Base-by-base conservation (phyloP, 495 filamentous ascomycete species). In the Lasiosphaeria ovina region DNA sequence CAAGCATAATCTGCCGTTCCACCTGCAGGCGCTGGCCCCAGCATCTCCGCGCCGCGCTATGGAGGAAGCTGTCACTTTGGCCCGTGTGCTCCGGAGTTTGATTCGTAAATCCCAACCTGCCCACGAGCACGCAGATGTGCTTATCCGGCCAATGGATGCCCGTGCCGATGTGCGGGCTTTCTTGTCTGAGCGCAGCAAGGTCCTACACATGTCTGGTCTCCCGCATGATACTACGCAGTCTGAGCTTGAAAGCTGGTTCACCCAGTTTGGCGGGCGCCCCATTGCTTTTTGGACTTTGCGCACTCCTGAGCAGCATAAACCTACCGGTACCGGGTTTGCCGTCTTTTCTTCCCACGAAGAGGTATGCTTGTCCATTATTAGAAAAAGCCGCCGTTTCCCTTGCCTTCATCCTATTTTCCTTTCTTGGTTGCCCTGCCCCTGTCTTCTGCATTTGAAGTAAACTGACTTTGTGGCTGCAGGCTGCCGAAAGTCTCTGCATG, bases 271-370 rank as follows among this genome's bases (percentile, higher is more conserved):
- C 58, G 94, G 94, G 48, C 89, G 94, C 16, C 94, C 94, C n/a
- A 98, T 98, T 78, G 93, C 93, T 24, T 98, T 98, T 76, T 98
- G 93, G 93, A 98, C 94, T 17, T 80, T 98, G 55, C 91, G 94
- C 47, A 98, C 94, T 24, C 94, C 94, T 10, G 94, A 98, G 73
- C 94, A 98, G 74, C 93, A 97, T 77, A 98, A 98, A 80, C 94
- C 94, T 17, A 98, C 93, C 7, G 94, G 94, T 17, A 93, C 93
- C 48, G 94, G 94, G 32, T 98, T 98, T 74, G 94, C 93, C 24
- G 92, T 98, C 36, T 98, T 98, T 71, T 97, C 94, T 55, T 97
- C 93, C 34, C 94, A 98, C 67, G 94, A 98, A 84, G 94, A 98
- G 90, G 93, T 97, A 79, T 78, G 89, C 79, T 57, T 42, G 62